These are phyloP conservation scores for Helotiales sp. DNA, from an alignment of 2,329 filamentous ascomycete species.

Conservation along the genomic window DNA sequence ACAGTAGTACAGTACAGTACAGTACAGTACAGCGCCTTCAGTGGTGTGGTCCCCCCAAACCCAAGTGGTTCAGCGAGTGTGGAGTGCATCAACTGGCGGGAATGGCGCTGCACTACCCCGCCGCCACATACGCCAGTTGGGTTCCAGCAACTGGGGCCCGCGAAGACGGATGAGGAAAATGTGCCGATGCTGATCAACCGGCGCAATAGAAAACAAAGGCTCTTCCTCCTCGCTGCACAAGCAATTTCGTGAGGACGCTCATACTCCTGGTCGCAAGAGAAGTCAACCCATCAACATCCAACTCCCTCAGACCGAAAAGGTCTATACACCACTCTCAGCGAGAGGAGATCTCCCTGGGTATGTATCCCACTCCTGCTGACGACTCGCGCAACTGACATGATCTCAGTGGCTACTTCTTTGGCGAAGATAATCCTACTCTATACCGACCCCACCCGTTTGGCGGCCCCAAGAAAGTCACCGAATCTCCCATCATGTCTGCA, in stretches of 20 bases:
- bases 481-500: slow-evolving; percentile 21
- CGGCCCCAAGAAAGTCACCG: slow-evolving; percentile 26
- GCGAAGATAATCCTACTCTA: slow-evolving; percentile 49
- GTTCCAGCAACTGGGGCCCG: background rate
- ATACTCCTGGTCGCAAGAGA: slow-evolving; percentile 29
- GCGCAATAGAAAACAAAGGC: slow-evolving; percentile 9
- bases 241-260: slow-evolving; percentile 7
- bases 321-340: slow-evolving; percentile 49
- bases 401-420: slow-evolving; percentile 58
- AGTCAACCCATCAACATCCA: slow-evolving; percentile 52
- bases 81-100: slow-evolving; percentile 10
- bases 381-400: background rate
- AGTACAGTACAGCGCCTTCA: background rate
- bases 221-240: background rate
- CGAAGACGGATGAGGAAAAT: background rate
- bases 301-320: slow-evolving; percentile 35
- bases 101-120: slow-evolving; percentile 20
- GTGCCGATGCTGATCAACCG: slow-evolving; percentile 1
- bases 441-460: slow-evolving; percentile 50
- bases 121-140: slow-evolving; percentile 18
- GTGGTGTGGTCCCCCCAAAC: background rate
- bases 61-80: background rate
- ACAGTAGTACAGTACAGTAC: no score
- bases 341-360: slow-evolving; percentile 61
- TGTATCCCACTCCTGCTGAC: slow-evolving; percentile 28